Evolutionary conservation across 2,329 filamentous ascomycete species (phyloP).

Genomic region (Cytospora leucostoma): DNA sequence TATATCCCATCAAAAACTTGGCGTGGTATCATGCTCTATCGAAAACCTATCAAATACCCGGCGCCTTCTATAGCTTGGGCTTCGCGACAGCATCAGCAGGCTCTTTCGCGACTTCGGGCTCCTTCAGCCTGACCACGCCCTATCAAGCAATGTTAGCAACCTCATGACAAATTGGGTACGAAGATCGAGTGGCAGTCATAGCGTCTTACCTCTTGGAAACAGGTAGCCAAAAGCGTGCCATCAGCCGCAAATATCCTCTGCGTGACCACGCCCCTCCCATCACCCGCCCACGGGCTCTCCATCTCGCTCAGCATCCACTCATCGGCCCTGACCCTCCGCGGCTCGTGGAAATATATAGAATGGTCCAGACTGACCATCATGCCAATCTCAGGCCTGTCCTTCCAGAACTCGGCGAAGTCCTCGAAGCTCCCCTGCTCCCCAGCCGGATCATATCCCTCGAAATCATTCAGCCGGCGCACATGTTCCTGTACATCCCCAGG

Average conservation of each 20-base stretch:
- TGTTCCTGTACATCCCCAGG: constrained; percentile 43
- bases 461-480: constrained; percentile 43
- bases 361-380: constrained; percentile 87
- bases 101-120: constrained; percentile 6
- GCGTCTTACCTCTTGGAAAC: constrained; percentile 70
- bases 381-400: constrained; percentile 62
- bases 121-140: constrained; percentile 24
- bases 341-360: constrained; percentile 68
- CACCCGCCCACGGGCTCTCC: constrained; percentile 77
- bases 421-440: constrained; percentile 36
- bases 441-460: constrained; percentile 40
- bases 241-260: constrained; percentile 73
- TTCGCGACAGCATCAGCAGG: background rate
- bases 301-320: constrained; percentile 83
- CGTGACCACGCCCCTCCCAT: constrained; percentile 73
- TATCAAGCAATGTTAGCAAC: constrained; percentile 2
- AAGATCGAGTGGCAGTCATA: background rate
- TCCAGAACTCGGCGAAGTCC: constrained; percentile 48
- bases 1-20: background rate
- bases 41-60: background rate
- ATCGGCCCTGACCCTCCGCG: constrained; percentile 58
- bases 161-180: no score
- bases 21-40: constrained; percentile 12
- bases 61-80: constrained; percentile 19
- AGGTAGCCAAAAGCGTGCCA: constrained; percentile 74